phyloP scores from a whole-genome alignment of 768 basidiomycete genomes.

The Gyrodon lividus region DNA sequence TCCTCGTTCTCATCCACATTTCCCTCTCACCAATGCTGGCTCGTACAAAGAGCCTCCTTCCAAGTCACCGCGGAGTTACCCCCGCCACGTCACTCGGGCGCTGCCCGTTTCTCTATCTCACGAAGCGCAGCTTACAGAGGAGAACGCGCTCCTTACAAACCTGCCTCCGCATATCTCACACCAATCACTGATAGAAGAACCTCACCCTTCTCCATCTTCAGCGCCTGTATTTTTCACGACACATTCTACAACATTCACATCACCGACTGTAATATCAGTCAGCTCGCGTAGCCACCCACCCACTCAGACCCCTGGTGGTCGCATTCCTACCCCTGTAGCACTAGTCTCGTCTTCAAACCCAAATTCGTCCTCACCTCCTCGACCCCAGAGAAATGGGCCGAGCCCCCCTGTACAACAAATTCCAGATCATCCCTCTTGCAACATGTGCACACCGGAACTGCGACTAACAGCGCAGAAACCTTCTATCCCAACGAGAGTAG shows the following conservation, averaged over 20 bases:
- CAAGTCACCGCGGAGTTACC: slow-evolving; percentile 30
- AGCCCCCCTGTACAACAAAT: not conserved
- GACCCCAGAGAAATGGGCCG: not conserved
- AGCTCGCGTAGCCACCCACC: slow-evolving; percentile 5
- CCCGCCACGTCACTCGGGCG: slow-evolving; percentile 3
- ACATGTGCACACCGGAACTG: not conserved
- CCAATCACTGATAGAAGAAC: not conserved
- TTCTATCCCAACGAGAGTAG: not conserved
- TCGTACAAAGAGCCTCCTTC: slow-evolving; percentile 25
- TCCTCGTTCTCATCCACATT: slow-evolving; percentile 49
- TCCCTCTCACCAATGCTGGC: slow-evolving; percentile 19
- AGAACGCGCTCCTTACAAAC: not conserved
- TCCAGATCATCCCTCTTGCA: not conserved
- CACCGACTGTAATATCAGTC: slow-evolving; percentile 13
- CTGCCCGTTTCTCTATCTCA: not conserved
- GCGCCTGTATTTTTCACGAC: not conserved
- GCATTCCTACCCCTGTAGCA: slow-evolving; percentile 1
- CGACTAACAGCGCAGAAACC: not conserved
- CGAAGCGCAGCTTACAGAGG: not conserved
- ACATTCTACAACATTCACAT: slow-evolving; percentile 10
- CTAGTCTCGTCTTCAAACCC: not conserved
- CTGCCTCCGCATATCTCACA: not conserved
- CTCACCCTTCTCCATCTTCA: not conserved
- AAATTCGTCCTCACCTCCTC: not conserved
- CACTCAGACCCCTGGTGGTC: not conserved